Evolutionary conservation across 768 basidiomycete genomes (phyloP).

Genomic region (Termitomyces sp.): DNA sequence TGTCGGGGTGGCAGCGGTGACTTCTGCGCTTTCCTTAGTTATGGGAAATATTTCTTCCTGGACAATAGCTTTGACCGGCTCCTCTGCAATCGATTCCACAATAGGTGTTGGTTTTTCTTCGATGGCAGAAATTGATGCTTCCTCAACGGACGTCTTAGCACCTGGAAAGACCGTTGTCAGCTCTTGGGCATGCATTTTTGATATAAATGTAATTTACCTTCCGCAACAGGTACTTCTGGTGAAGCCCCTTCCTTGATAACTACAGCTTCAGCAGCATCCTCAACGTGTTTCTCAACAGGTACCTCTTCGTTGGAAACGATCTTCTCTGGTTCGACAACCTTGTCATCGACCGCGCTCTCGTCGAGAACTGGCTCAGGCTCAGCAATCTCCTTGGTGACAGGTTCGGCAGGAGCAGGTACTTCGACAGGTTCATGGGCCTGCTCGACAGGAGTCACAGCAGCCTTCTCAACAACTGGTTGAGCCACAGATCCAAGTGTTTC

Average conservation of each 20-base stretch:
- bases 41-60: background rate
- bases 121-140: background rate
- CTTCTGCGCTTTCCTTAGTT: background rate
- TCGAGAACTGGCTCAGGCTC: background rate
- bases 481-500: background rate
- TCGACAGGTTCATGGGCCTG: background rate
- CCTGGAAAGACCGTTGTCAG: background rate
- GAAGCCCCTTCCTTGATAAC: background rate
- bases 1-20: background rate
- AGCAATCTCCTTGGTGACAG: slow-evolving; percentile 3
- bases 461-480: background rate
- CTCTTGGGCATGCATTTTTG: background rate
- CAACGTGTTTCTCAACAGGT: background rate
- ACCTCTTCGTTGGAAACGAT: background rate
- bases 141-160: background rate
- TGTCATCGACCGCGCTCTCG: background rate
- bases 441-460: background rate
- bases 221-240: background rate
- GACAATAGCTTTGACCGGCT: background rate
- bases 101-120: background rate
- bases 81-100: background rate
- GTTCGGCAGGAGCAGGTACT: slow-evolving; percentile 2
- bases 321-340: background rate
- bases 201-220: background rate
- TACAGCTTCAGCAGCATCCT: background rate